Evolutionary conservation across 2,329 filamentous ascomycete genomes (phyloP).

Genomic region (Exophiala spinifera): DNA sequence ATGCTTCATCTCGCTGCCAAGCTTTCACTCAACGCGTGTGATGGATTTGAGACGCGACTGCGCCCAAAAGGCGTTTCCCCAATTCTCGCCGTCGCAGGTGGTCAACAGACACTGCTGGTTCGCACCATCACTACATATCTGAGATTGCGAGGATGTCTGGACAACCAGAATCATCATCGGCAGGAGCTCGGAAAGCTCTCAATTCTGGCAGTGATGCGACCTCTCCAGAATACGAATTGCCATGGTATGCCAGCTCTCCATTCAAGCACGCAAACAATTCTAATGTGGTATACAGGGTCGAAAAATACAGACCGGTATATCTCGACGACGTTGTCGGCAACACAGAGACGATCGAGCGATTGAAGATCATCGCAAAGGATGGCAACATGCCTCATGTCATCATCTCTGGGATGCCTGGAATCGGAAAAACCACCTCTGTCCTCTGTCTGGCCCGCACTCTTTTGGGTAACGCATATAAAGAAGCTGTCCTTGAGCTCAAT

Average conservation of each 20-base stretch:
- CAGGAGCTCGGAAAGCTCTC: constrained; percentile 41
- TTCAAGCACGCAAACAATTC: neutral
- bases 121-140: too few relatives aligned
- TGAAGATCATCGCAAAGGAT: constrained; percentile 98
- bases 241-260: constrained; percentile 38
- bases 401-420: constrained; percentile 98
- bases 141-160: constrained; percentile 16
- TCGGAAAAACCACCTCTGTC: constrained; percentile 96
- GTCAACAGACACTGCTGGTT: neutral
- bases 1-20: too few relatives aligned
- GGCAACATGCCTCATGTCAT: constrained; percentile 99
- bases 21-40: too few relatives aligned
- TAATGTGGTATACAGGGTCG: constrained; percentile 64
- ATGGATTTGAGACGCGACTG: too few relatives aligned
- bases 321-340: constrained; percentile 97
- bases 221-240: constrained; percentile 45
- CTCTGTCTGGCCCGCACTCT: constrained; percentile 89
- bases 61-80: too few relatives aligned
- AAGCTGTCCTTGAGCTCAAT: constrained; percentile 94
- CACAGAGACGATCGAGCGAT: constrained; percentile 91
- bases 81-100: too few relatives aligned
- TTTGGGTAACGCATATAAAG: constrained; percentile 90
- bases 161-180: constrained; percentile 48
- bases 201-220: constrained; percentile 41
- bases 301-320: constrained; percentile 94